Evolutionary conservation across 2,329 filamentous ascomycete species (phyloP), one percentile per base, ranked within the genome.

Genomic region (Diaporthe citri): DNA sequence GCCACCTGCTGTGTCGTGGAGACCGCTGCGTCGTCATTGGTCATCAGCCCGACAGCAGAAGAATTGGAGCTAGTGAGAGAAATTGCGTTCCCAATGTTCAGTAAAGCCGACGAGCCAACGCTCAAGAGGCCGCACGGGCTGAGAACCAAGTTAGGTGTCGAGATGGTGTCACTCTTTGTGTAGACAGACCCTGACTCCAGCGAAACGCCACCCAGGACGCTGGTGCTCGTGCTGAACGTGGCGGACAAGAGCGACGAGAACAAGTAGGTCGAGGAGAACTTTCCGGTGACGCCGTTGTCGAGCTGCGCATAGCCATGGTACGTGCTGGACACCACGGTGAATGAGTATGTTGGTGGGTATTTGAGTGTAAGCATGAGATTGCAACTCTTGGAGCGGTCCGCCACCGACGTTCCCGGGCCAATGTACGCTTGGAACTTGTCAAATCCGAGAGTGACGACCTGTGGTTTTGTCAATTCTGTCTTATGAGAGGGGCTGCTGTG

Each of bases 71-170:
- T 67, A 15, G 72, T 72, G 22, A 76, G 20, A 41, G 74, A 72
- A 28, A 71, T 75, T 4, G 75, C 64, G 25, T 75, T 74, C 34
- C 52, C 67, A 9, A 72, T 41, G 20, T 64, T 72, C 31, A 72
- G 57, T 7, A 48, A 17, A 28, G 70, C 70, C 25, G 3, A 13
- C 57, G 79, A 83, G 75, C 84, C 84, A 7, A 64, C 10, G 3
- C 41, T 57, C 25, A 64, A 51, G 15, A 72, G 36, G 7, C 76
- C 75, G 34, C 76, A 77, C 1, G 73, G 70, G 51, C 72, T 60
- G 39, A 48, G 20, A 1, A 77, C 74, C 36, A 71, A 64, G 39
- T 60, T 62, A 15, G 39, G 64, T 5, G 64, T 69, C 28, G 74
- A 67, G 13, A 76, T 67, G 9, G 60, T 39, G 46, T 76, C 72